phyloP scores from a whole-genome alignment of 1,284 basidiomycete species.

The Ganoderma lucidum region DNA sequence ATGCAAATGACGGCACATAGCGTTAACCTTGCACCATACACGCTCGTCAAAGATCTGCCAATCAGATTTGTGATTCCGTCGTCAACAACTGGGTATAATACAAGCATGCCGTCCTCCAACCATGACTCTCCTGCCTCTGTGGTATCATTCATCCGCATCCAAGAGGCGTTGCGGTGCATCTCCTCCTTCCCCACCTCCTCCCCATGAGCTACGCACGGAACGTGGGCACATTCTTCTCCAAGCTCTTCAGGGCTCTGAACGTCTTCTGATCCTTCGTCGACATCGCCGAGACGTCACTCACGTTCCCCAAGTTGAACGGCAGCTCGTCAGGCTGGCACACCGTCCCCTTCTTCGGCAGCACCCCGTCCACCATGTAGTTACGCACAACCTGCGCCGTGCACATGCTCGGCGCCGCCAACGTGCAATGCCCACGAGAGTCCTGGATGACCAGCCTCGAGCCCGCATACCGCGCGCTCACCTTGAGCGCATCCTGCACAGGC shows the following conservation, averaged over 20 bases:
- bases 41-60: background rate
- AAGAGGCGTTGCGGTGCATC: background rate
- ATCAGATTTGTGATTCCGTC: background rate
- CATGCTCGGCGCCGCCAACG: constrained; percentile 48
- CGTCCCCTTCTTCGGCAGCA: no score
- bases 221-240: constrained; percentile 10
- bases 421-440: constrained; percentile 47
- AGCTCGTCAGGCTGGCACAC: no score
- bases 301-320: no score
- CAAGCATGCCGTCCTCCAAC: no score
- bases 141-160: background rate
- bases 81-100: no score
- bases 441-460: constrained; percentile 32
- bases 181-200: background rate
- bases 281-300: no score
- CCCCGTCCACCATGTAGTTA: constrained; percentile 41
- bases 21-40: background rate
- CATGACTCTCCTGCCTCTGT: no score
- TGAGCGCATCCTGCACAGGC: constrained; percentile 27
- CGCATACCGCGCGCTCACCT: constrained; percentile 26
- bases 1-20: no score
- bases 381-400: constrained; percentile 52
- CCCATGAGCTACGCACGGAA: background rate
- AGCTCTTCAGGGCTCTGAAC: constrained; percentile 6
- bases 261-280: background rate